phyloP scores from a whole-genome alignment of 1,284 basidiomycete species.

The Puccinia triticina region DNA sequence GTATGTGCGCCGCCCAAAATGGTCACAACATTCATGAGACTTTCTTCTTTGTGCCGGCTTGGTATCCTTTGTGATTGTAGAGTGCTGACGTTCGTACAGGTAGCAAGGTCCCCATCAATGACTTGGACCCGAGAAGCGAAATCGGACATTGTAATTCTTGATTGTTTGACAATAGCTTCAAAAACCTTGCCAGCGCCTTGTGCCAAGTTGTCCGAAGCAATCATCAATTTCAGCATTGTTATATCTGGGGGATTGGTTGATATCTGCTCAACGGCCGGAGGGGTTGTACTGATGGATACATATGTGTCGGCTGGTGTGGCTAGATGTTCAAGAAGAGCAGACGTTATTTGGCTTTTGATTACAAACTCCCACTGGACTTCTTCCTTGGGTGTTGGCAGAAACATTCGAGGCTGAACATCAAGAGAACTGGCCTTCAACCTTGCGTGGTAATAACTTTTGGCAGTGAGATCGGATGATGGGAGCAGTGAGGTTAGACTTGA shows the following conservation, averaged over 20 bases:
- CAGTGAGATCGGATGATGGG: neutral
- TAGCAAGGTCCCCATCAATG: neutral
- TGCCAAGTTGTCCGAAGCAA: constrained; percentile 10
- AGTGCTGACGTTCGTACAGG: neutral
- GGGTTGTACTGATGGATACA: neutral
- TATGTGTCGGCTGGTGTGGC: neutral
- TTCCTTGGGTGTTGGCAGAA: neutral
- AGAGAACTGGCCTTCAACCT: too few relatives aligned
- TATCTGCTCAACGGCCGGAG: neutral
- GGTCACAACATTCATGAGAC: neutral
- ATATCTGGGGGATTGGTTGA: neutral
- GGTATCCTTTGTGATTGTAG: neutral
- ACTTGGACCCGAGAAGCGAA: neutral
- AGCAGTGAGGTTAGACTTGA: neutral
- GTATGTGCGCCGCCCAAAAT: constrained; percentile 10
- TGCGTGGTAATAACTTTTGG: too few relatives aligned
- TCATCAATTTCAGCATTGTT: constrained; percentile 19
- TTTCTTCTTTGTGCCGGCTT: neutral
- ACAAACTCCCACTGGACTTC: neutral
- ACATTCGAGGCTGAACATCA: neutral
- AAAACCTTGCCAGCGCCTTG: constrained; percentile 3
- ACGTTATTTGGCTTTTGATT: neutral
- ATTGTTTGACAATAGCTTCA: neutral
- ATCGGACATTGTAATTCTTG: neutral
- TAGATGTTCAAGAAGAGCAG: neutral